Evolutionary conservation across 805 yeast genomes (phyloP).

Genomic region (Pichia occidentalis): DNA sequence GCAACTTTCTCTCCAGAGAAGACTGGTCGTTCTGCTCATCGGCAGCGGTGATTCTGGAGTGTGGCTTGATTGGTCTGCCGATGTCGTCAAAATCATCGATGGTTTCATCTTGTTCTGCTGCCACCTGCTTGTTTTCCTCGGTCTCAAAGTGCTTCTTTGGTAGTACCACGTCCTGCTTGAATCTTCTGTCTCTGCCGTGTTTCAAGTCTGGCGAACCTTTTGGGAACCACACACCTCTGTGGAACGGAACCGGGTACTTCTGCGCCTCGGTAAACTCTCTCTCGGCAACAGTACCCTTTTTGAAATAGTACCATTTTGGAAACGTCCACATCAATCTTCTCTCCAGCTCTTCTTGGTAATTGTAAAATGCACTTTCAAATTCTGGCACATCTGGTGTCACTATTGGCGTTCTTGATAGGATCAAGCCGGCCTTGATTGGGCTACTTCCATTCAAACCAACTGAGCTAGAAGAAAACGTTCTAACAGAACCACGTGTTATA

Average conservation of each 20-base stretch:
- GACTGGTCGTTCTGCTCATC: constrained; percentile 56
- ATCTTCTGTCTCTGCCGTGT: constrained; percentile 83
- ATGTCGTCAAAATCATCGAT: constrained; percentile 45
- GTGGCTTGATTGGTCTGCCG: constrained; percentile 60
- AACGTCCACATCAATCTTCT: constrained; percentile 95
- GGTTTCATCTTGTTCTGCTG: constrained; percentile 7
- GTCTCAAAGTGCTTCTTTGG: constrained; percentile 43
- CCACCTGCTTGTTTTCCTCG: constrained; percentile 14
- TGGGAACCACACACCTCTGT: constrained; percentile 72
- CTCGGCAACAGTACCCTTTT: constrained; percentile 83
- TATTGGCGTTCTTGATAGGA: constrained; percentile 74
- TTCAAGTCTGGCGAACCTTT: constrained; percentile 80
- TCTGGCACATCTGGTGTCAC: constrained; percentile 69
- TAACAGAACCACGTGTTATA: no score
- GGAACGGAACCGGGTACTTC: constrained; percentile 63
- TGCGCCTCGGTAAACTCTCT: constrained; percentile 72
- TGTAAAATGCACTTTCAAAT: constrained; percentile 69
- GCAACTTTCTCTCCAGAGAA: constrained; percentile 72
- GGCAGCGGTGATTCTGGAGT: constrained; percentile 71
- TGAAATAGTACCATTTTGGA: constrained; percentile 88
- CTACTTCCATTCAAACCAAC: no score
- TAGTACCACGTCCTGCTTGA: constrained; percentile 68
- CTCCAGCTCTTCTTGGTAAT: constrained; percentile 81
- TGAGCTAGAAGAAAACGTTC: no score
- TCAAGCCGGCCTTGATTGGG: constrained; percentile 5